Percentiles rank a stretch among this genome's conserved stretches.
Evolutionary conservation across 202 grass and related monocot species (phyloP).

Genomic region (Setaria viridis): DNA sequence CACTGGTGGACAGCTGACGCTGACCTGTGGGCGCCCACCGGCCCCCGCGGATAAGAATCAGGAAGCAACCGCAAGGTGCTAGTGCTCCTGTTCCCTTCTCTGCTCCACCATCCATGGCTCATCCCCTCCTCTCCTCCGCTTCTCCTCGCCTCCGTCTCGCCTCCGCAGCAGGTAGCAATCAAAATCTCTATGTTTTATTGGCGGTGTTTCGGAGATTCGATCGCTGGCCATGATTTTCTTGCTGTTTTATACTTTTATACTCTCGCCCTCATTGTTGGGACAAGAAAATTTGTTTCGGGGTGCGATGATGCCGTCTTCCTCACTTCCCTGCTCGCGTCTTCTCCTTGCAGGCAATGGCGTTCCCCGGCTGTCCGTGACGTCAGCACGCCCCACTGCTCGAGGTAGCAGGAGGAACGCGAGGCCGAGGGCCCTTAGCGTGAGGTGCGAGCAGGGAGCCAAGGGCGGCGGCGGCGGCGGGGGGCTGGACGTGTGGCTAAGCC

Average conservation of each 20-base stretch:
- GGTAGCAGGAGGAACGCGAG: constrained; percentile 40
- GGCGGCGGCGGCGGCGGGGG: constrained; percentile 55
- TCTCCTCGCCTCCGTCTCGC: neutral
- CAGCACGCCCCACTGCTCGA: neutral
- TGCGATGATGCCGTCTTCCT: neutral
- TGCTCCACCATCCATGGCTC: constrained; percentile 31
- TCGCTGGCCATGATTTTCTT: neutral
- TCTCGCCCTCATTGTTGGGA: neutral
- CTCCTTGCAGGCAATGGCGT: constrained; percentile 12
- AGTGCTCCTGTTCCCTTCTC: neutral
- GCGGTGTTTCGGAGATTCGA: neutral
- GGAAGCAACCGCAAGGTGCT: neutral
- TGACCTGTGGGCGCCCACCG: neutral
- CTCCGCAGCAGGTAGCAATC: neutral
- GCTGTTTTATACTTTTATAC: neutral
- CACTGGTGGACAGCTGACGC: neutral
- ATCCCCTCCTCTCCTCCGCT: constrained; percentile 35
- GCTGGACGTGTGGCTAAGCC: constrained; percentile 90
- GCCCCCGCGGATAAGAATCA: constrained; percentile 14
- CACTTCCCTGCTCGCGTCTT: neutral
- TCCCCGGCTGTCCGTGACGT: neutral
- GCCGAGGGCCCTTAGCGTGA: constrained; percentile 50
- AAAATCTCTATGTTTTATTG: neutral
- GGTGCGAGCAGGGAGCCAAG: constrained; percentile 84
- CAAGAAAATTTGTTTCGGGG: neutral